These are phyloP conservation scores for Uncinocarpus reesii DNA, from an alignment of 2,329 filamentous ascomycete species.

Conservation along the genomic window DNA sequence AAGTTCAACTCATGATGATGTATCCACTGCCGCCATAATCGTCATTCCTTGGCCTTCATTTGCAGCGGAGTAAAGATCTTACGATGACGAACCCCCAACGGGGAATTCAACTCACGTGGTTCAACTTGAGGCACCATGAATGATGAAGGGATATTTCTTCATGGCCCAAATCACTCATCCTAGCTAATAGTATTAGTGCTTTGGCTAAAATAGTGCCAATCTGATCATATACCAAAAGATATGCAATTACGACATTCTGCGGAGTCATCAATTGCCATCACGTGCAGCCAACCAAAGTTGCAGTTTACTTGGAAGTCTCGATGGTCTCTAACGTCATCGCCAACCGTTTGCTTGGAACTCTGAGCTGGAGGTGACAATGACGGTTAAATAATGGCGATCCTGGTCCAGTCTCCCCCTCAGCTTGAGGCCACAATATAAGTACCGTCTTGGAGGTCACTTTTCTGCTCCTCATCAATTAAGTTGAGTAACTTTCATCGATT, in stretches of 20 bases:
- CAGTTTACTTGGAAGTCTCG: slow-evolving; percentile 6
- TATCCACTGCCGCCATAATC: background rate
- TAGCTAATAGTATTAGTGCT: no score
- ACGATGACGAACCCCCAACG: background rate
- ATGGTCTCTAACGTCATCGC: slow-evolving; percentile 12
- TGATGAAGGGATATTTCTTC: no score
- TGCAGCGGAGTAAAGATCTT: background rate
- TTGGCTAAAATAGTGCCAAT: no score
- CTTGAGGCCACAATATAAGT: slow-evolving; percentile 6
- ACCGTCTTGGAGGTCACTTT: background rate
- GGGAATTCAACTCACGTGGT: background rate
- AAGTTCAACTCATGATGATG: background rate
- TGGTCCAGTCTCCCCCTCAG: slow-evolving; percentile 8
- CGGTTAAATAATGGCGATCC: slow-evolving; percentile 8
- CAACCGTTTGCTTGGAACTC: slow-evolving; percentile 6
- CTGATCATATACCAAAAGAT: background rate
- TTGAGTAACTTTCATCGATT: background rate
- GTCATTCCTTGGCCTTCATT: background rate
- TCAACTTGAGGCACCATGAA: no score
- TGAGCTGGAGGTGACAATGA: background rate
- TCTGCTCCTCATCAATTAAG: background rate
- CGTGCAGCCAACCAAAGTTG: slow-evolving; percentile 9
- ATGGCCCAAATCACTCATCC: no score
- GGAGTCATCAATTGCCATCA: background rate
- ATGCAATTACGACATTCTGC: background rate